These are phyloP conservation scores for Millerago galiae DNA, from an alignment of 805 yeast genomes.

Conservation along the genomic window DNA sequence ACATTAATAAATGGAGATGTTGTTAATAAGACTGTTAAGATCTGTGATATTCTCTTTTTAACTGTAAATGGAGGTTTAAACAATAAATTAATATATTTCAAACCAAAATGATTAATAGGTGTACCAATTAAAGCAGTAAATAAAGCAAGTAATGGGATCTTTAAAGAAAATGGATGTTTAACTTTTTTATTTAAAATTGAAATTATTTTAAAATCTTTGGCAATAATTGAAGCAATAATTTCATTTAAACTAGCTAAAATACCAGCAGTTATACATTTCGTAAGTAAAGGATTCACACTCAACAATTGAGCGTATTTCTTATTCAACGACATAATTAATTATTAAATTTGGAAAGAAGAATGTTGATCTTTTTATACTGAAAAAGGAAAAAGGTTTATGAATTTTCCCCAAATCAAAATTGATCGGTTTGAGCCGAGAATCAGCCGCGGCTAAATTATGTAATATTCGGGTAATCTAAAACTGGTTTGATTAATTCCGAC, in stretches of 20 bases:
- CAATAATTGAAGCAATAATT: constrained; percentile 43
- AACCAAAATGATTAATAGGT: constrained; percentile 52
- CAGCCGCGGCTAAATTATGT: too few relatives aligned
- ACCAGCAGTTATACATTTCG: constrained; percentile 54
- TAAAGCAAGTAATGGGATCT: constrained; percentile 46
- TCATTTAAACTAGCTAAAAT: constrained; percentile 52
- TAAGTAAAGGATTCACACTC: constrained; percentile 45
- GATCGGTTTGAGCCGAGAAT: too few relatives aligned
- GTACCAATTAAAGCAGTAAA: constrained; percentile 50
- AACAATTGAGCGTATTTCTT: constrained; percentile 32
- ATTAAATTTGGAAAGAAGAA: too few relatives aligned
- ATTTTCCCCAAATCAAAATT: too few relatives aligned
- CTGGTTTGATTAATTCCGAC: too few relatives aligned
- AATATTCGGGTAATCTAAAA: too few relatives aligned
- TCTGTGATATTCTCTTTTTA: constrained; percentile 39
- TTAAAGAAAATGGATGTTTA: constrained; percentile 25
- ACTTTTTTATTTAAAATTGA: constrained; percentile 13
- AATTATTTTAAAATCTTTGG: constrained; percentile 36
- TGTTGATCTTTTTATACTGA: too few relatives aligned
- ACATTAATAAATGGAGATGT: constrained; percentile 49
- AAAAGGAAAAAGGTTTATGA: too few relatives aligned
- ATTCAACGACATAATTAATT: constrained; percentile 9
- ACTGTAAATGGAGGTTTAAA: constrained; percentile 37
- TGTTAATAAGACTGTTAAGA: constrained; percentile 44
- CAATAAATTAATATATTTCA: constrained; percentile 37